These are phyloP conservation scores for Pichia deserticola DNA, from an alignment of 805 yeast species.

Conservation along the genomic window DNA sequence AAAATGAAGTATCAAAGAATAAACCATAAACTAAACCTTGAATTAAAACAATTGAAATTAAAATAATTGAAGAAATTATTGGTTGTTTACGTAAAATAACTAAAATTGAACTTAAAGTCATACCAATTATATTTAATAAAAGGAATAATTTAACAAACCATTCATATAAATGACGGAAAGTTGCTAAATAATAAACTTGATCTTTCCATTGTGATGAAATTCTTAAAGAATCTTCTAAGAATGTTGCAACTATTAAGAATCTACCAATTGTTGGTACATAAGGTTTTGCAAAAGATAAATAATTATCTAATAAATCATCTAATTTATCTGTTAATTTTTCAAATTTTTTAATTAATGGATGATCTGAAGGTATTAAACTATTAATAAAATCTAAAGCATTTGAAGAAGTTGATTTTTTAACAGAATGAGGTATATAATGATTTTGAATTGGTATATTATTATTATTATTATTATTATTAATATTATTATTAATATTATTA, in stretches of 20 bases:
- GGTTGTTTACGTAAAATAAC: constrained; percentile 64
- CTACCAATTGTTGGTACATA: constrained; percentile 85
- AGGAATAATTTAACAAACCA: constrained; percentile 73
- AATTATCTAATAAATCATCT: constrained; percentile 47
- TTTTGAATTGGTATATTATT: background rate
- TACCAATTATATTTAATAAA: constrained; percentile 51
- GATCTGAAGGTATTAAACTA: constrained; percentile 26
- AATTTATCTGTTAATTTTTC: constrained; percentile 46
- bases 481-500: too few relatives aligned
- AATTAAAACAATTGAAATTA: constrained; percentile 61
- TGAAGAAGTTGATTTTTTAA: constrained; percentile 6
- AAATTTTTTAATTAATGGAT: constrained; percentile 31
- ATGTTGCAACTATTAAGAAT: constrained; percentile 86
- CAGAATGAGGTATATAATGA: constrained; percentile 6
- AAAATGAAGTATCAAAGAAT: constrained; percentile 70
- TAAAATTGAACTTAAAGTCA: constrained; percentile 66
- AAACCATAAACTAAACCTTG: constrained; percentile 90
- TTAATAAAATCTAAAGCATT: constrained; percentile 22
- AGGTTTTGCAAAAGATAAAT: constrained; percentile 51
- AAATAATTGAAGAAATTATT: constrained; percentile 60
- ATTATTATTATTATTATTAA: too few relatives aligned
- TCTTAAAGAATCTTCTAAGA: constrained; percentile 81
- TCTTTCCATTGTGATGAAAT: constrained; percentile 84
- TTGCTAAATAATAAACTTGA: constrained; percentile 78
- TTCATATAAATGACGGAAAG: constrained; percentile 71